Evolutionary conservation across 2,329 filamentous ascomycete species (phyloP), one percentile per base, ranked within the genome.

Genomic region (Helotiales sp.): DNA sequence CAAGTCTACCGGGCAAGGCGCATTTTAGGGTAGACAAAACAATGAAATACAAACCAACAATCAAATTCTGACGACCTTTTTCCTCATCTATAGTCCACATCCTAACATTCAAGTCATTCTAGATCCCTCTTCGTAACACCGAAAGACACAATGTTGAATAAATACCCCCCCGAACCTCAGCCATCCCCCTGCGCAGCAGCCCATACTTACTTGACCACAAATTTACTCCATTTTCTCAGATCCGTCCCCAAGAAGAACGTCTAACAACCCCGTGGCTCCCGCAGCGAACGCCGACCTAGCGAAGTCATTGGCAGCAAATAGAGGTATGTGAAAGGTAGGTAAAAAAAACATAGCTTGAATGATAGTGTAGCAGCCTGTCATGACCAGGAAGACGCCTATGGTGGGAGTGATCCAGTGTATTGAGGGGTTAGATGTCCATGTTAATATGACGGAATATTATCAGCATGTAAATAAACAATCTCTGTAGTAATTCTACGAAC

Each of bases 341-440:
- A 87, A 67, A 86, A 78, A 73, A 87, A 87, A n/a, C 75, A 87
- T 2, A 83, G 83, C 20, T 86, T 81, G 77, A 86, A 87, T 68
- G 85, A 79, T 73, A 86, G 87, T 55, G 50, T 55, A 28, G 81
- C 80, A 0, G 84, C 86, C 85, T 32, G 11, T 57, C 76, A 78
- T 75, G 26, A 84, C 86, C 61, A 87, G 76, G 55, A 79, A 82
- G 74, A 86, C 84, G 70, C 85, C 85, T 15, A 86, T 82, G 20
- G 82, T 83, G n/a, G 83, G 82, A 1, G 78, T 84, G 67, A 87
- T 84, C 85, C 85, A 87, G 72, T 84, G 84, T 62, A 85, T 79
- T 5, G 77, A 77, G 0, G 80, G 77, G n/a, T 79, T 79, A 30
- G 83, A 80, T 0, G 85, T 86, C 49, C 65, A 68, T 17, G 30